Conservation (phyloP, 495 filamentous ascomycete species). For the Bacidia gigantensis region DNA sequence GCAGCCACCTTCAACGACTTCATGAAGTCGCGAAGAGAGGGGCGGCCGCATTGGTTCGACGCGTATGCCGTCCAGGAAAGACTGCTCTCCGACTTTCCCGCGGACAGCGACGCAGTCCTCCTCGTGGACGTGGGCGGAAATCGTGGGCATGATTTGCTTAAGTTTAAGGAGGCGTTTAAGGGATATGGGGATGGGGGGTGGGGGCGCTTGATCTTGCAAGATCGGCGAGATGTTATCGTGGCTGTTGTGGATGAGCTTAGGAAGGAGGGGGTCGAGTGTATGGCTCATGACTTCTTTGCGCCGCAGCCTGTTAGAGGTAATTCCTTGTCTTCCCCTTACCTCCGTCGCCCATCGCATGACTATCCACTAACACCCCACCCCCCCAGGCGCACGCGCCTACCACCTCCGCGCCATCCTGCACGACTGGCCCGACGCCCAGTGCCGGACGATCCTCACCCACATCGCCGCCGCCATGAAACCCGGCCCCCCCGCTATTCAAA, state of each 20-base stretch:
- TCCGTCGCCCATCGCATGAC: too few species aligned
- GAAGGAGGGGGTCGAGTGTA: constrained; percentile 20
- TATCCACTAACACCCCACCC: too few species aligned
- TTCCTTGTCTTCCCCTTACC: not conserved
- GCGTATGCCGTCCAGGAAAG: constrained; percentile 15
- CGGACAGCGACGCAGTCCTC: constrained; percentile 21
- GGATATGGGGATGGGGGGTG: constrained; percentile 13
- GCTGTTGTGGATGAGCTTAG: constrained; percentile 18
- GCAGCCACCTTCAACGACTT: constrained; percentile 19
- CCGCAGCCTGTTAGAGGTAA: constrained; percentile 28
- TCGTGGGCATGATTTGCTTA: constrained; percentile 27
- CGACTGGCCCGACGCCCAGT: constrained; percentile 29
- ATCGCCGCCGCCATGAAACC: constrained; percentile 25
- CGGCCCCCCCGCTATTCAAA: constrained; percentile 37
- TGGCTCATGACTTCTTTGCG: constrained; percentile 31
- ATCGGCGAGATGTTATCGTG: constrained; percentile 28
- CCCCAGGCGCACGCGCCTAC: constrained; percentile 27
- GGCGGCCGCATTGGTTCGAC: constrained; percentile 21
- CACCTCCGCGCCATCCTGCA: constrained; percentile 34
- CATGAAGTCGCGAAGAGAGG: constrained; percentile 19
- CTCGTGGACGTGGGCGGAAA: constrained; percentile 32
- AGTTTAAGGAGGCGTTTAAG: constrained; percentile 22
- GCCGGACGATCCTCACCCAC: constrained; percentile 17
- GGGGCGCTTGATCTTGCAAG: constrained; percentile 36
- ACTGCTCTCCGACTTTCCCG: constrained; percentile 12